A percentile compares a stretch with the other conserved stretches of the same genome.
Evolutionary conservation across 208 protist species (phyloP).

Genomic region (Trypanosoma caninum): DNA sequence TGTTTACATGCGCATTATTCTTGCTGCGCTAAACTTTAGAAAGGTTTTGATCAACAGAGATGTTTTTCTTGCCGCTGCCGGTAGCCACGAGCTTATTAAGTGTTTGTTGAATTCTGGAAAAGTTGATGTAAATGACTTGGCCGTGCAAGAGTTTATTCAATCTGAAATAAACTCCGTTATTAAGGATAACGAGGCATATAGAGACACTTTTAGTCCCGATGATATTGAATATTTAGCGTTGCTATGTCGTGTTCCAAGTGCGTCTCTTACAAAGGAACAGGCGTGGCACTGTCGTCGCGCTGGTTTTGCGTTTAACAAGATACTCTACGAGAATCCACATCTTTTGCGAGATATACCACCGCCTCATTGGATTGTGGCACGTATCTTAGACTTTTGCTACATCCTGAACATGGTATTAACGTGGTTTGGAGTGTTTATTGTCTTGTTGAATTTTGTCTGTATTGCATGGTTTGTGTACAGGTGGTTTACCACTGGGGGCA

Average conservation of each 20-base stretch:
- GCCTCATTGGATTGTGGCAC: slow-evolving; percentile 21
- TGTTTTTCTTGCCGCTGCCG: slow-evolving; percentile 48
- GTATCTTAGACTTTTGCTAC: slow-evolving; percentile 26
- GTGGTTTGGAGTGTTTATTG: slow-evolving; percentile 52
- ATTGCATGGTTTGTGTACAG: slow-evolving; percentile 50
- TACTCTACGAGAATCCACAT: slow-evolving; percentile 73
- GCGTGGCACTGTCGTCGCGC: slow-evolving; percentile 68
- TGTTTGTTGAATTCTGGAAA: slow-evolving; percentile 57
- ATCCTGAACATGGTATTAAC: slow-evolving; percentile 39
- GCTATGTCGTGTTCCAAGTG: slow-evolving; percentile 53
- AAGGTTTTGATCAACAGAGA: slow-evolving; percentile 53
- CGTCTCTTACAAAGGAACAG: slow-evolving; percentile 56
- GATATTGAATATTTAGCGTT: slow-evolving; percentile 60
- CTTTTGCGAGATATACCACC: slow-evolving; percentile 38
- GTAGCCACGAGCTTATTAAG: slow-evolving; percentile 54
- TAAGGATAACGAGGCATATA: slow-evolving; percentile 35
- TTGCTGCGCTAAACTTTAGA: slow-evolving; percentile 67
- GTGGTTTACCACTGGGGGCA: slow-evolving; percentile 37
- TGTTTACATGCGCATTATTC: slow-evolving; percentile 81
- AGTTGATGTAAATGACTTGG: slow-evolving; percentile 50
- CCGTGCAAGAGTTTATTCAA: slow-evolving; percentile 63
- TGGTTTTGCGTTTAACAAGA: slow-evolving; percentile 78
- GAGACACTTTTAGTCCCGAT: slow-evolving; percentile 37
- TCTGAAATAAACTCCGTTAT: slow-evolving; percentile 65
- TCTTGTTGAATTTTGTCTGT: slow-evolving; percentile 41